phyloP scores from a whole-genome alignment of 1,139 yeast genomes.

The Tardiomyces depauwii region DNA sequence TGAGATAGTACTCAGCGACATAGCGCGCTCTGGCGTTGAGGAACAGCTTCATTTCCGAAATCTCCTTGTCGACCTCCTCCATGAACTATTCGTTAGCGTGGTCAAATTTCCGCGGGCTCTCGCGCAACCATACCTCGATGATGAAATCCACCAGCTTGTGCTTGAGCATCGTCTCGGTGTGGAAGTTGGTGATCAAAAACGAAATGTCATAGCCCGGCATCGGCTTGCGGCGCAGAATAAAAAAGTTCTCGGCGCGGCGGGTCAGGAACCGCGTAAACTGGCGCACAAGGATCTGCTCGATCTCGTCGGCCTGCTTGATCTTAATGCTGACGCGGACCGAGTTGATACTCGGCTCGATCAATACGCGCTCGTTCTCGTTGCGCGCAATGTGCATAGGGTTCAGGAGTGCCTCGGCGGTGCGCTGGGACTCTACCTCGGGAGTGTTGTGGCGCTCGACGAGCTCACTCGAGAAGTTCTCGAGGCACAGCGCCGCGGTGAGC shows the following conservation, averaged over 20 bases:
- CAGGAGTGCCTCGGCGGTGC: conserved; percentile 68
- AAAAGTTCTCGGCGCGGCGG: conserved; percentile 90
- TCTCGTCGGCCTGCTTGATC: conserved; percentile 96
- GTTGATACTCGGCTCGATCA: conserved; percentile 90
- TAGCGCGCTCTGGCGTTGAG: conserved; percentile 96
- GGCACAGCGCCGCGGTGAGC: conserved; percentile 86
- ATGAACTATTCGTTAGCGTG: conserved; percentile 39
- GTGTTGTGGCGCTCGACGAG: conserved; percentile 93
- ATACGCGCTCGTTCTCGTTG: conserved; percentile 84
- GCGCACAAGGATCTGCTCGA: conserved; percentile 87
- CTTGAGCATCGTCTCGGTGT: conserved; percentile 92
- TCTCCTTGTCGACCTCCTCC: conserved; percentile 99
- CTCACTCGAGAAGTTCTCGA: conserved; percentile 92
- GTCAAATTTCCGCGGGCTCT: conserved; percentile 3
- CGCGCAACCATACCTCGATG: conserved; percentile 38
- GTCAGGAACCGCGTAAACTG: conserved; percentile 89
- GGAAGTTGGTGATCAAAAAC: conserved; percentile 84
- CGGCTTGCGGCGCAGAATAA: conserved; percentile 84
- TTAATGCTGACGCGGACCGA: conserved; percentile 76
- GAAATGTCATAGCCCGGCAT: conserved; percentile 88
- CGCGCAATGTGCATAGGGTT: conserved; percentile 88
- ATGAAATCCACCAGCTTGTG: conserved; percentile 92
- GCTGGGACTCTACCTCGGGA: conserved; percentile 86
- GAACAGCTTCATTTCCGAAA: conserved; percentile 95
- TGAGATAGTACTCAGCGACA: conserved; percentile 88